Base-by-base conservation (phyloP, 768 basidiomycete species). In the Lactarius evosmus region DNA sequence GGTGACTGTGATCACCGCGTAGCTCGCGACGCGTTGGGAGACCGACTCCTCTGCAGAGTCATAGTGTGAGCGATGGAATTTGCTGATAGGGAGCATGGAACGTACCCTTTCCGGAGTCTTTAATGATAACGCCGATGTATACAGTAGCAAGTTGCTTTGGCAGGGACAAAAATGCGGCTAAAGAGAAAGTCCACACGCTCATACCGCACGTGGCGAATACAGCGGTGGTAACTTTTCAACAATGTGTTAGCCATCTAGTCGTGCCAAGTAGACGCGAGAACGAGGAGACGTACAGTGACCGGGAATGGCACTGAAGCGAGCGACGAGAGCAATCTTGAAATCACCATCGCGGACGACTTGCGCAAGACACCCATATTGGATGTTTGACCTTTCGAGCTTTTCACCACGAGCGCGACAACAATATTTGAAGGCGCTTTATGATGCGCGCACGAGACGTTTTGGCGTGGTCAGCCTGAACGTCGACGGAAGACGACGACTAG, bases 61-160 rank as follows among this genome's bases (percentile, higher is more conserved):
- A 75, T 22, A 66, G 70, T 19, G 79, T 68, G 25, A 63, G 36
- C 32, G 62, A 50, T 6, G 32, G 33, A 50, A 25, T 17, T 22
- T 7, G 14, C 22, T 22, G 9, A 49, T 27, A 58, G 16, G 27
- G 22, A 40, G 41, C 9, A 32, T 40, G 19, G 7, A 40, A 63
- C 61, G 16, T 54, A 65, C 54, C 2, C 27, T 33, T 34, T 46
- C 50, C 61, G 2, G 62, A 2, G 4, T 30, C 51, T 66, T 88
- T 83, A n/a, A 92, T 73, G 32, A 90, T 78, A 33, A 91, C 92
- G 38, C 94, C 94, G 17, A 95, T 82, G 71, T 97, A 97, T 14
- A 97, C 95, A 8, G 89, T 91, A 68, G 93, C 83, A 69, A 97
- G 88, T 73, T 97, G 94, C 72, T 95, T 95, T 7, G 94, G 94